Base-by-base conservation (phyloP, 2,329 filamentous ascomycete genomes). In the Ceratocystis harringtonii region DNA sequence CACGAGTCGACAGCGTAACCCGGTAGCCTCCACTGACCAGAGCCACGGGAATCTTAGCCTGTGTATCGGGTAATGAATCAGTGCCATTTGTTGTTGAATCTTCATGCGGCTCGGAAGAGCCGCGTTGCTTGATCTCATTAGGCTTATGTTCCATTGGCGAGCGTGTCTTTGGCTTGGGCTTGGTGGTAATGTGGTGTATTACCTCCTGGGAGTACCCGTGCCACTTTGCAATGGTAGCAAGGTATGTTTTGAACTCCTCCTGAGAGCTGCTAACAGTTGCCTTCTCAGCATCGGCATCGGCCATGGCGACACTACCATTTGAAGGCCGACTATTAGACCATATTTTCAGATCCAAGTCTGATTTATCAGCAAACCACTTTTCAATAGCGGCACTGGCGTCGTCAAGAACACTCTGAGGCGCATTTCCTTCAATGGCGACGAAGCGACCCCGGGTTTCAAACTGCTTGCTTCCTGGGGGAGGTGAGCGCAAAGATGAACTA, bases 401-500 rank as follows among this genome's bases (percentile, higher is more conserved):
- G 1, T 77, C 73, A 8, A 82, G 72, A 25, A 82, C 70, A 3
- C 61, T 15, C 43, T 65, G 50, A 22, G n/a, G n/a, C n/a, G 86
- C 82, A 19, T 87, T 80, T 0, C 92, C 92, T 74, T 97, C 92
- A 32, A 97, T 78, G 0, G 89, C 87, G 68, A 97, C 86, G 45
- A 96, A 82, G 0, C 88, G 83, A 0, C 92, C 92, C n/a, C 91
- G 83, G 5, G 78, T 77, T 69, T 78, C 75, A 67, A 75, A 72
- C 1, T 68, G 68, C 2, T 71, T 69, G 3, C 70, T 70, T 5
- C 71, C 72, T 2, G 74, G 73, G 4, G 73, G 71, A 0, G 76
- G 71, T 17, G 76, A 70, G 5, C 76, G 75, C 15, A 89, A 77
- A 0, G 89, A 85, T 28, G 87, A 88, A 58, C 87, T 87, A 69